Conservation (phyloP, 1,284 basidiomycete species). For the Melampsora allii-populina region DNA sequence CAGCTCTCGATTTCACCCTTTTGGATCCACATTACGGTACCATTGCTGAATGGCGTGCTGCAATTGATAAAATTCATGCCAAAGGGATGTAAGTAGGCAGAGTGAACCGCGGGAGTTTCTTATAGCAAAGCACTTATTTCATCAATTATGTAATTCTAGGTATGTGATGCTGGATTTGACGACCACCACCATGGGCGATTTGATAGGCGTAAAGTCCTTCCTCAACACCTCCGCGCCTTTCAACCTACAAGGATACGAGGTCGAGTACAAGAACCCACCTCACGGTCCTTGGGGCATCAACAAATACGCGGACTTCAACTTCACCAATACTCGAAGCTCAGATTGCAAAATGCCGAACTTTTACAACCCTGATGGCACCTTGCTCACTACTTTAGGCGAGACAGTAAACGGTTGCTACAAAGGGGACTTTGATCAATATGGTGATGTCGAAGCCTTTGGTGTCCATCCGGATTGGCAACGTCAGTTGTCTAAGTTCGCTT, state of each 20-base stretch:
- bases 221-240: slow-evolving; percentile 78
- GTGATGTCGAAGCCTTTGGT: slow-evolving; percentile 93
- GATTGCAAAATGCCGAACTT: slow-evolving; percentile 72
- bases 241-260: slow-evolving; percentile 66
- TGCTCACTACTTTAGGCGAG: slow-evolving; percentile 58
- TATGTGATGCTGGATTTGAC: slow-evolving; percentile 89
- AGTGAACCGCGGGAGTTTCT: neutral
- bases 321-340: slow-evolving; percentile 64
- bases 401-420: slow-evolving; percentile 64
- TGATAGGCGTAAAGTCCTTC: slow-evolving; percentile 76
- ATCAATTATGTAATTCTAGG: neutral
- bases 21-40: slow-evolving; percentile 87
- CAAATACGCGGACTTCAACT: slow-evolving; percentile 75
- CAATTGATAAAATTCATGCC: slow-evolving; percentile 71
- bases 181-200: slow-evolving; percentile 81
- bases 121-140: neutral
- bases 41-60: slow-evolving; percentile 67
- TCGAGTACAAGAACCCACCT: slow-evolving; percentile 69
- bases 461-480: slow-evolving; percentile 71
- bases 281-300: slow-evolving; percentile 80
- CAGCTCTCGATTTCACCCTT: slow-evolving; percentile 80
- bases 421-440: slow-evolving; percentile 87
- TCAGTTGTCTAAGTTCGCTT: slow-evolving; percentile 87
- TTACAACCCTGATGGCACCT: slow-evolving; percentile 69
- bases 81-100: slow-evolving; percentile 62